Evolutionary conservation across 1,139 yeast genomes (phyloP), one percentile per base, ranked within the genome.

Genomic region (Taphrina confusa): DNA sequence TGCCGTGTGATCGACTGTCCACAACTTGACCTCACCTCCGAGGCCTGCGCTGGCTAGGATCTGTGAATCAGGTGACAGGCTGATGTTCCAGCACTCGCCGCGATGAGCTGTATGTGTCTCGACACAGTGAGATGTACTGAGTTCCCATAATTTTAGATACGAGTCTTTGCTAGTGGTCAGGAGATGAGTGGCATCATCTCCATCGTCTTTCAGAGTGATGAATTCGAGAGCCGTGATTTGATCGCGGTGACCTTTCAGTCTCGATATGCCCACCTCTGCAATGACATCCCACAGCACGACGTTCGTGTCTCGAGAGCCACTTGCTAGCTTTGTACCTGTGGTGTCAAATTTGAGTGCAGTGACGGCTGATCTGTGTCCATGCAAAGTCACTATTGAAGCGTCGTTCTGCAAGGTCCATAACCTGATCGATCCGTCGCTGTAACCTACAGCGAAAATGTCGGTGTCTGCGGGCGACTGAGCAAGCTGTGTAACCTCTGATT

Each of bases 51-150:
- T 90, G 16, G 90, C 74, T 27, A 42, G 45, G n/a, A 37, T 56
- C 16, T 16, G 68, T 63, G 63, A 11, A 23, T 70, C 70, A 1
- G 64, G 60, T 61, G 74, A 74, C 30, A 83, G 71, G 1, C 82
- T 87, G 71, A 89, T 72, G 2, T 88, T 76, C 97, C 97, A 91
- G 74, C 96, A 88, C 72, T 92, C 97, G 65, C 90, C 90, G 14
- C 88, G 80, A 70, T 90, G 96, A 0, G 97, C 96, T 64, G 91
- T 82, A 71, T 90, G 97, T 0, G 97, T 90, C 72, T 92, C 99
- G 14, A 90, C 77, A 74, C 97, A 89, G 71, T 89, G 96, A 70
- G 87, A 91, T 11, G 94, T 77, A 68, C 83, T 85, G 66, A 92
- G 75, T 70, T 92, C 97, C 99, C 99, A 92, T 9, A 92, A 74